A percentile compares a stretch with the other conserved stretches of the same genome.
Evolutionary conservation across 2,329 filamentous ascomycete species (phyloP).

Genomic region (Aureobasidium sp.): DNA sequence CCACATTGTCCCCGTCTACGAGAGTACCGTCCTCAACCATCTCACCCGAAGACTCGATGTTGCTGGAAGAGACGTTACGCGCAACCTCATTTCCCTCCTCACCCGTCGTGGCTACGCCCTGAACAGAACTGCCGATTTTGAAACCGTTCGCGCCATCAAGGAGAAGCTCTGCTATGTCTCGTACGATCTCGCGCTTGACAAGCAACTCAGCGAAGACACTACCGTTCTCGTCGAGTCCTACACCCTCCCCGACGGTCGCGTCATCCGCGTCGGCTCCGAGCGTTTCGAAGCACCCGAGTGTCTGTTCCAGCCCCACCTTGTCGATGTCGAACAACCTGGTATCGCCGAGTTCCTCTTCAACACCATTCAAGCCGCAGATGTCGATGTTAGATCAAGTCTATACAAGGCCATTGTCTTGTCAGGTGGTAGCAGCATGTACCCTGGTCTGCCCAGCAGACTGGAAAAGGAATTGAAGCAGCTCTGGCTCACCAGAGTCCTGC

Average conservation of each 20-base stretch:
- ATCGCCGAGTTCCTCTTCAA: slow-evolving; percentile 98
- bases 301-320: slow-evolving; percentile 94
- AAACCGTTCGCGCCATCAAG: slow-evolving; percentile 98
- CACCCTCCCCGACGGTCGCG: slow-evolving; percentile 89
- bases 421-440: slow-evolving; percentile 98
- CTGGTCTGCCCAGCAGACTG: slow-evolving; percentile 82
- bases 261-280: slow-evolving; percentile 93
- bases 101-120: slow-evolving; percentile 90
- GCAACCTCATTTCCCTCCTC: slow-evolving; percentile 91
- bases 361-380: slow-evolving; percentile 92
- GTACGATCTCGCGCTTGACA: slow-evolving; percentile 94
- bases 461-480: slow-evolving; percentile 99
- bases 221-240: slow-evolving; percentile 97
- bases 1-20: slow-evolving; percentile 97
- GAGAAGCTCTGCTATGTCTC: slow-evolving; percentile 99
- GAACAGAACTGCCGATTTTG: slow-evolving; percentile 97
- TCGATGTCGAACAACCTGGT: slow-evolving; percentile 94
- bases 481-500: slow-evolving; percentile 87
- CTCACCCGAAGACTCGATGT: slow-evolving; percentile 91
- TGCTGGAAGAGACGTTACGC: slow-evolving; percentile 93
- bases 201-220: slow-evolving; percentile 92
- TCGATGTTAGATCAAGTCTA: slow-evolving; percentile 85
- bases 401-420: slow-evolving; percentile 98
- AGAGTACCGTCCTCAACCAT: slow-evolving; percentile 95
- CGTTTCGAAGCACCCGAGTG: slow-evolving; percentile 97